Percentiles rank a stretch among this genome's conserved stretches.
Conservation (phyloP, 2,329 filamentous ascomycete genomes). For the Chalara sp. region DNA sequence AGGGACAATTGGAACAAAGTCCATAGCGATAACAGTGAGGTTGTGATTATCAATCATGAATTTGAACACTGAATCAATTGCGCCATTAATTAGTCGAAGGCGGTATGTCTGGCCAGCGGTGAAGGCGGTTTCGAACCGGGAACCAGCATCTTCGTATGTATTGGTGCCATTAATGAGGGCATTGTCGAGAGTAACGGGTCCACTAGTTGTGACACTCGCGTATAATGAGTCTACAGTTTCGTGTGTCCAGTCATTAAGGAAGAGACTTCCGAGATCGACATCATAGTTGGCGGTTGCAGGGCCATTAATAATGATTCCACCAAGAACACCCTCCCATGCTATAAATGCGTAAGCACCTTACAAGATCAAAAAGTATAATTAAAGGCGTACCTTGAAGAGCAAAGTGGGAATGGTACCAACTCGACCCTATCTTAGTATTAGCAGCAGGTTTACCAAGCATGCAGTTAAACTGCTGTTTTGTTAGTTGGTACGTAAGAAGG, state of each 20-base stretch:
- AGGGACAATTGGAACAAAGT: constrained; percentile 34
- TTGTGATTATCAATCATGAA: constrained; percentile 41
- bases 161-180: constrained; percentile 19
- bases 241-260: constrained; percentile 24
- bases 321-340: constrained; percentile 37
- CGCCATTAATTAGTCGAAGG: constrained; percentile 38
- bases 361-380: too few relatives aligned
- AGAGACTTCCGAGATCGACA: constrained; percentile 22
- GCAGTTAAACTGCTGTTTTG: too few relatives aligned
- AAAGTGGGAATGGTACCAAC: neutral
- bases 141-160: constrained; percentile 5
- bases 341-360: too few relatives aligned
- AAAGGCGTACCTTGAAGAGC: neutral
- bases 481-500: too few relatives aligned
- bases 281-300: constrained; percentile 53
- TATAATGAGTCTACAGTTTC: constrained; percentile 14
- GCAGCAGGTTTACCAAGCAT: too few relatives aligned
- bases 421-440: too few relatives aligned
- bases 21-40: constrained; percentile 57
- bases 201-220: constrained; percentile 4
- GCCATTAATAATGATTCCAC: constrained; percentile 53
- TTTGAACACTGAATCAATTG: constrained; percentile 37
- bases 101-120: constrained; percentile 34
- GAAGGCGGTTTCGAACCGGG: constrained; percentile 27
- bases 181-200: constrained; percentile 10